Conservation (phyloP, 164 flowering plant species). For the Nymphaea colorata region DNA sequence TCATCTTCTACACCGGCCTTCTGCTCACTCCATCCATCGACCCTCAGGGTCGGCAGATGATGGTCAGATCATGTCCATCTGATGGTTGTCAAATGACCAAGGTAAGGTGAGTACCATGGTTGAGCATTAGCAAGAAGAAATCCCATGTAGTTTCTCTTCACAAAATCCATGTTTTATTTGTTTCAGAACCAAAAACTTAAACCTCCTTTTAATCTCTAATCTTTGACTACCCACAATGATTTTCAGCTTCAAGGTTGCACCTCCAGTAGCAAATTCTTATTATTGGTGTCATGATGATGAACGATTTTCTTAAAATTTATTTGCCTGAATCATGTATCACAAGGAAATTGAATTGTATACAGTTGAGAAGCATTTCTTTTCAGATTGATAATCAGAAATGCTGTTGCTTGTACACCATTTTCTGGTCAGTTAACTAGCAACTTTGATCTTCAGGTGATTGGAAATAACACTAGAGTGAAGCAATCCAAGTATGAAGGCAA, state of each 20-base stretch:
- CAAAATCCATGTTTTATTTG: not conserved
- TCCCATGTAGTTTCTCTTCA: not conserved
- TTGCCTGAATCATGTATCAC: too few relatives aligned
- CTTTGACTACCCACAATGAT: too few relatives aligned
- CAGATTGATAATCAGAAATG: too few relatives aligned
- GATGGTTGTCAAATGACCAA: slow-evolving; percentile 62
- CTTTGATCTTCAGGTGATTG: slow-evolving; percentile 2
- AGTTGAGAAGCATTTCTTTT: too few relatives aligned
- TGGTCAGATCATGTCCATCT: slow-evolving; percentile 35
- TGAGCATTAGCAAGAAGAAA: not conserved
- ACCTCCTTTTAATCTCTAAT: too few relatives aligned
- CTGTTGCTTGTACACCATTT: not conserved
- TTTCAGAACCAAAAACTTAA: too few relatives aligned
- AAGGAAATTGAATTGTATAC: too few relatives aligned
- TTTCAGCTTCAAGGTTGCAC: too few relatives aligned
- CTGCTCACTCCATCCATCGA: slow-evolving; percentile 45
- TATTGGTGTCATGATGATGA: too few relatives aligned
- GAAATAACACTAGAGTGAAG: not conserved
- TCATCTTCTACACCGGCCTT: slow-evolving; percentile 43
- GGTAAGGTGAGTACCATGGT: slow-evolving; percentile 74
- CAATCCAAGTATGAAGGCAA: not conserved
- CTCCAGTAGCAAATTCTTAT: too few relatives aligned
- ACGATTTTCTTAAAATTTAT: too few relatives aligned
- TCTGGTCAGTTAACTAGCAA: not conserved
- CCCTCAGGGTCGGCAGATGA: not conserved